phyloP scores from a whole-genome alignment of 306 rosid species.

The Leucaena leucocephala region DNA sequence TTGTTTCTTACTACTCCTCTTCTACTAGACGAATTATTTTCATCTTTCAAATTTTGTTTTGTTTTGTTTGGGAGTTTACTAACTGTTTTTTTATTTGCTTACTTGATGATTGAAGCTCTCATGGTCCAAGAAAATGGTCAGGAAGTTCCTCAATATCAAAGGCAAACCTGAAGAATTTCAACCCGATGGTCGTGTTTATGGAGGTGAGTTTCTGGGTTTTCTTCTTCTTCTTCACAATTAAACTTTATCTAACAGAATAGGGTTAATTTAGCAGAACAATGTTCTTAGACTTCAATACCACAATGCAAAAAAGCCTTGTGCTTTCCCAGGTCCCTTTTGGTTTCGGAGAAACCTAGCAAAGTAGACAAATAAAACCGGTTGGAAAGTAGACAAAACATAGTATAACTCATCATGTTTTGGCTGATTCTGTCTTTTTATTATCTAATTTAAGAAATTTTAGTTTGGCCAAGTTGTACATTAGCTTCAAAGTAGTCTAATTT shows the following conservation, averaged over 20 bases:
- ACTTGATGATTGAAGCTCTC: conserved; percentile 82
- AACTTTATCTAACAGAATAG: conserved; percentile 24
- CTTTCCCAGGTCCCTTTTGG: conserved; percentile 20
- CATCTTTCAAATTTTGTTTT: conserved; percentile 23
- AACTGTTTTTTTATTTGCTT: conserved; percentile 47
- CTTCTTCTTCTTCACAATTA: conserved; percentile 8
- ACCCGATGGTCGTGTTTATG: conserved; percentile 67
- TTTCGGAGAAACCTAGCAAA: conserved; percentile 24
- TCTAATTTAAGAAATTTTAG: conserved; percentile 7
- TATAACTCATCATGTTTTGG: conserved; percentile 34
- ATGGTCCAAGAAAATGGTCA: conserved; percentile 98
- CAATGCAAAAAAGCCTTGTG: conserved; percentile 26
- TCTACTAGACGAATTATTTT: not conserved
- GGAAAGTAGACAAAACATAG: conserved; percentile 24
- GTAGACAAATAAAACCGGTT: conserved; percentile 5
- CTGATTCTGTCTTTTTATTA: conserved; percentile 13
- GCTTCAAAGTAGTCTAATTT: conserved; percentile 1
- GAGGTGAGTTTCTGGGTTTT: conserved; percentile 59
- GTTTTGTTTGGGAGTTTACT: conserved; percentile 17
- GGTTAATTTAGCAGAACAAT: conserved; percentile 11
- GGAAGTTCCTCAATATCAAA: conserved; percentile 92
- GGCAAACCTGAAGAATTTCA: conserved; percentile 80
- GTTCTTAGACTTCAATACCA: not conserved
- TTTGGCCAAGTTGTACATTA: conserved; percentile 17
- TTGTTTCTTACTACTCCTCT: conserved; percentile 19